Base-by-base conservation (phyloP, 768 basidiomycete species). In the Pleurotus cornucopiae region DNA sequence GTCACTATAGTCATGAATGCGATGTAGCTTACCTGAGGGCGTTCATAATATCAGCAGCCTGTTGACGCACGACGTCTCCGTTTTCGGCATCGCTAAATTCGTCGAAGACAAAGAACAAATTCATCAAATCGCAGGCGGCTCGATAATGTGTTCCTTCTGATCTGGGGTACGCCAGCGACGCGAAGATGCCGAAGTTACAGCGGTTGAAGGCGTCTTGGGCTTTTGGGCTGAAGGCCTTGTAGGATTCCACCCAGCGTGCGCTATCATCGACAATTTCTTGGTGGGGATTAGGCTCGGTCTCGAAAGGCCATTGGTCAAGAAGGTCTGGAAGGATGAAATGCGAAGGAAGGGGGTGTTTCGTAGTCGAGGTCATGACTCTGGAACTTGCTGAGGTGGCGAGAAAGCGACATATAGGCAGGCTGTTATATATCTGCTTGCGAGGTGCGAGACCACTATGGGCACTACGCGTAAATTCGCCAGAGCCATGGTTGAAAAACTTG, bases 61-160 rank as follows among this genome's bases (percentile, higher is more conserved):
- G 62, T 3, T 61, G 30, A 1, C 65, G 68, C 6, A 71, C 77
- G 4, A 60, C 69, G 0, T 62, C 34, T 0, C 61, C 67, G 23
- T 67, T 58, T 0, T 67, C 67, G 13, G 71, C 65, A 63, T 84
- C 82, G 5, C 79, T 75, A 57, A 76, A 73, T 60, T 80, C 77
- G 60, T 84, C 82, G 60, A 76, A 69, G 40, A 81, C 56, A 59
- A 78, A 82, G 61, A 79, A 72, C 5, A 81, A 58, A 39, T 77
- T 73, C 77, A 83, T 81, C 48, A 82, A 63, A 56, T 82, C 80
- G 52, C 79, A 78, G 5, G 67, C 72, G 11, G 71, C 66, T 12
- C 76, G 69, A 18, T 39, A 63, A 44, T 52, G 51, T 21, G 39
- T 41, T n/a, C 68, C 70, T 14, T 61, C 56, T 2, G 66, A 38